Evolutionary conservation across 345 rosid species (phyloP), one percentile per base, ranked within the genome.

Genomic region (Lagerstroemia speciosa): DNA sequence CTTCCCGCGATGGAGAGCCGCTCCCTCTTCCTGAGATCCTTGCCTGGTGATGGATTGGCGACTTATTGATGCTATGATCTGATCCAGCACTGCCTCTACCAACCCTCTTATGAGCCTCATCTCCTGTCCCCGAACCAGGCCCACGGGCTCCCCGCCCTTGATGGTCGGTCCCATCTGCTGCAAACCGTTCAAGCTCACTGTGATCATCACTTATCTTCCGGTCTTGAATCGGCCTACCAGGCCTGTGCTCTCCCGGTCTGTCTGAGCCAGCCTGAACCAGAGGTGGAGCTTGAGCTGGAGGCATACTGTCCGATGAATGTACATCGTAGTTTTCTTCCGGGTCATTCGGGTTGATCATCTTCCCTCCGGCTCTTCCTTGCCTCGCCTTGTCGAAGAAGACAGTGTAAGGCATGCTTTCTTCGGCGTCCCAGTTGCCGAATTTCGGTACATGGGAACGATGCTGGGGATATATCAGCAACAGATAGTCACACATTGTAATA

Each of bases 351-450:
- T 89, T 93, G 14, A 60, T 66, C 53, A 78, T 76, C 79, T 73
- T 83, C 0, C 86, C 38, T 36, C 38, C 95, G 27, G 70, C 72
- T 67, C 96, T 83, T 36, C 80, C 90, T 75, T 86, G 78, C 62
- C 96, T 82, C 8, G 97, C 98, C 78, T 89, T 87, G 17, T 90
- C 97, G 67, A 93, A 90, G 67, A 81, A 93, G 68, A 86, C 87
- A 6, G 98, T 90, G 79, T 93, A 93, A 38, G 96, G 98, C 78
- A 88, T 87, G 74, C 79, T 80, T 68, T 87, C 93, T 29, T 81
- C 90, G 66, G 77, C 80, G 45, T 90, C 97, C 96, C 96, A 93
- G 75, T 93, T 86, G 68, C 98, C 98, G 81, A 93, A 93, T 66
- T 79, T 81, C 0, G 97, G 97, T 61, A 90, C 98, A 52, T 77